phyloP scores from a whole-genome alignment of 2,329 filamentous ascomycete species.

The Claviceps pazoutovae region DNA sequence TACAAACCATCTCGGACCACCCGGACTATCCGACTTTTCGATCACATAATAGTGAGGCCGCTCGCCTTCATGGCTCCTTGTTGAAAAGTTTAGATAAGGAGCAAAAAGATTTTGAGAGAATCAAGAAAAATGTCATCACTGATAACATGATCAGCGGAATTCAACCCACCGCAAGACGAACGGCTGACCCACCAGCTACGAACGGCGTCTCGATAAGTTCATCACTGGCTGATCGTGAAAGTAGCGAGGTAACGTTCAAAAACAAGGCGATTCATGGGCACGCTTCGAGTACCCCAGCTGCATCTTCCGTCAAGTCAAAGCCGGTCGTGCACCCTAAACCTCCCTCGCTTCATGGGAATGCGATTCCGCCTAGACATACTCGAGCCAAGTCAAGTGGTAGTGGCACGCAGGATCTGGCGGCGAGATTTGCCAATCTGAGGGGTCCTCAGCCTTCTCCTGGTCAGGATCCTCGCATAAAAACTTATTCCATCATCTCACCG shows the following conservation, averaged over 20 bases:
- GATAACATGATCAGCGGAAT: slow-evolving; percentile 51
- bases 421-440: slow-evolving; percentile 44
- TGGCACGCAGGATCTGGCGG: slow-evolving; percentile 34
- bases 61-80: slow-evolving; percentile 34
- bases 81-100: slow-evolving; percentile 35
- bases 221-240: not conserved
- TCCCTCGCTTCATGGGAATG: slow-evolving; percentile 48
- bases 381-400: slow-evolving; percentile 16
- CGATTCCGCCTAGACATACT: slow-evolving; percentile 21
- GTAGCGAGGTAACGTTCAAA: not conserved
- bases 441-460: slow-evolving; percentile 25
- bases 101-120: slow-evolving; percentile 36
- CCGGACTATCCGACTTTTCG: slow-evolving; percentile 56
- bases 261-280: slow-evolving; percentile 4
- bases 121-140: slow-evolving; percentile 46
- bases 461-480: slow-evolving; percentile 40
- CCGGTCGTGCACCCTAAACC: slow-evolving; percentile 52
- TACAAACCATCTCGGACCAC: slow-evolving; percentile 64
- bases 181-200: slow-evolving; percentile 8
- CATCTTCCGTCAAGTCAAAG: slow-evolving; percentile 22
- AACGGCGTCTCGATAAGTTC: not conserved
- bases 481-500: slow-evolving; percentile 28
- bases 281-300: slow-evolving; percentile 8
- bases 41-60: slow-evolving; percentile 25
- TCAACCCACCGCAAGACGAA: slow-evolving; percentile 21